Base-by-base conservation (phyloP, 1,139 yeast genomes). In the Magnusiomyces suaveolens region DNA sequence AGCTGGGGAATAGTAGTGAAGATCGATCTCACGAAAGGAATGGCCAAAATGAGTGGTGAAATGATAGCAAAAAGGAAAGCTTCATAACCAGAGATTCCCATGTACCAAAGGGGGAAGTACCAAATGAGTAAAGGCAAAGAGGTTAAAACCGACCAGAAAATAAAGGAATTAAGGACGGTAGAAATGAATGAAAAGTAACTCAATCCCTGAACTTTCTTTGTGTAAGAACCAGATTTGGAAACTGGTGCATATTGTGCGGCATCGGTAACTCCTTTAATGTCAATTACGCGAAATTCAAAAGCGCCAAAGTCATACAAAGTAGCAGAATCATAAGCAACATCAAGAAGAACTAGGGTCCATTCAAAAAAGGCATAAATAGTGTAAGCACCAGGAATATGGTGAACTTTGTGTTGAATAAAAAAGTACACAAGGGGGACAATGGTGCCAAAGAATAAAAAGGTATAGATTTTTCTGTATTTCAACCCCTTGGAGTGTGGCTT, bases 41-140 rank as follows among this genome's bases (percentile, higher is more conserved):
- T 62, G 2, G 70, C 66, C 46, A 88, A 72, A 1, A 88, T 49
- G 20, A 84, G 58, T 3, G 90, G 85, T 1, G 84, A 78, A 36
- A 81, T 59, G 47, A 84, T 74, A 26, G 82, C 72, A 2, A 82
- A 66, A 51, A 88, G 75, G 1, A 82, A 78, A 0, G 86, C 85
- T 69, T 92, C 98, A 67, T 86, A 89, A 2, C 98, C 98, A 1
- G 96, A 85, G 56, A 92, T 84, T 8, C 97, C 97, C 97, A 92
- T 89, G 66, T 85, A 81, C 98, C 98, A 92, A 59, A 92, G 75
- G 20, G 98, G 98, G 76, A 92, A 92, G 72, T 87, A 88, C 98
- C 98, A 92, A 52, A 92, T 83, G 65, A 94, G 81, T 56, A 94
- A 77, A 53, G 89, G 85, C 59, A 92, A 73, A 0, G 96, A 80